phyloP scores from a whole-genome alignment of 2,329 filamentous ascomycete genomes.

The Hypoxylon sp. region DNA sequence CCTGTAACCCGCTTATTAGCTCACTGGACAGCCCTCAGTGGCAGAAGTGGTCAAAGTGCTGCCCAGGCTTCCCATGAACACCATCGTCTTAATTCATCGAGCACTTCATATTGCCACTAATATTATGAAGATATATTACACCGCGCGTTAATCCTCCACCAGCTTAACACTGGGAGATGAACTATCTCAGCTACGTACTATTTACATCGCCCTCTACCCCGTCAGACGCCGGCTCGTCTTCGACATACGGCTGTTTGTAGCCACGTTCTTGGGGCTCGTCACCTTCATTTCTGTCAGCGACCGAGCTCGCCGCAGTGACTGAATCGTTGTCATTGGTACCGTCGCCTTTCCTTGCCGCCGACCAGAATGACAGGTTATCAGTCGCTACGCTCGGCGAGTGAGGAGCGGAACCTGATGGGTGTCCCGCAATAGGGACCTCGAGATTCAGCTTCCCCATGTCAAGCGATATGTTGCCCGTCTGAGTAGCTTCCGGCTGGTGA shows the following conservation, averaged over 20 bases:
- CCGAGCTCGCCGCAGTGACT: conserved; percentile 39
- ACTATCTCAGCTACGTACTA: conserved; percentile 3
- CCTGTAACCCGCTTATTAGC: too few relatives aligned
- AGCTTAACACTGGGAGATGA: neutral
- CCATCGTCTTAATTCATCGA: neutral
- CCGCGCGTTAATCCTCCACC: neutral
- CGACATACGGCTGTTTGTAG: conserved; percentile 40
- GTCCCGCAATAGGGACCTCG: conserved; percentile 3
- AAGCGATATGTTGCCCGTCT: conserved; percentile 6
- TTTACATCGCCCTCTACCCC: conserved; percentile 5
- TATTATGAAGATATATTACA: neutral
- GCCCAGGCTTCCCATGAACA: neutral
- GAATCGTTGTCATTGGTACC: conserved; percentile 34
- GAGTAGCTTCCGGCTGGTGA: neutral
- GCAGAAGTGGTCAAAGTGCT: too few relatives aligned
- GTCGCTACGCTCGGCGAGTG: conserved; percentile 39
- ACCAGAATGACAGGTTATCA: conserved; percentile 42
- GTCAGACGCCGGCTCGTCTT: conserved; percentile 29
- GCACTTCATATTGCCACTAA: neutral
- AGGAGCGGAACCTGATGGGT: conserved; percentile 3
- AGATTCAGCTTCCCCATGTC: conserved; percentile 27
- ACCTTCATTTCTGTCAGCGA: conserved; percentile 27
- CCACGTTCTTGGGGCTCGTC: conserved; percentile 6
- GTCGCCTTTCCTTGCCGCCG: conserved; percentile 32
- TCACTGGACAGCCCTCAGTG: too few relatives aligned